Evolutionary conservation across 176 grass and related monocot genomes (phyloP), one percentile per base, ranked within the genome.

Genomic region (Oryza australiensis): DNA sequence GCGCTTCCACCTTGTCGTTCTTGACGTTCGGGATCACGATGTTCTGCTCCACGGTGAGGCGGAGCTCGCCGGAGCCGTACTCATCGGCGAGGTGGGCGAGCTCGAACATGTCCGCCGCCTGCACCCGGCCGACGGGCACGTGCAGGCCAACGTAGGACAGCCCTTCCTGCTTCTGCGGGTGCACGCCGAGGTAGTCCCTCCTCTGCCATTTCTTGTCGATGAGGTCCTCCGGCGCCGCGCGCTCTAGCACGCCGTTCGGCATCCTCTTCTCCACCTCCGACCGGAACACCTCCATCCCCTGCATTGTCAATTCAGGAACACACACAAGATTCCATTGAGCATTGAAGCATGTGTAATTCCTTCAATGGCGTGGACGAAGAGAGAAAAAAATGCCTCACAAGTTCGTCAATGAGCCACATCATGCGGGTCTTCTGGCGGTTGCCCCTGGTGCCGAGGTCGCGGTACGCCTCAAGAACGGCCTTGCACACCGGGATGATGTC

Each of bases 321-420:
- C 57, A 37, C 68, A 35, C 40, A 71, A 55, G 6, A 70, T 8
- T 16, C 38, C 15, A 29, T 23, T 41, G 30, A 79, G 41, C 33
- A 26, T 22, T 34, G 13, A 9, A 23, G 7, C 22, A 60, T 60
- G 2, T n/a, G 5, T 10, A 10, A 26, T 73, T 32, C 23, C 1
- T 4, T 8, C 29, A 0, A 33, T 9, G 55, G 68, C 4, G 8
- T 34, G 5, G 18, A 18, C 11, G 42, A 23, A 5, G 18, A 18
- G 8, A 35, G 11, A 65, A 43, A 3, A 29, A 27, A 3, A 22
- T 7, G 22, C 70, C 92, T 88, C 75, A 98, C 90, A 42, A 98
- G 92, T 64, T 98, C 93, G 33, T 98, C 96, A 62, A 98, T 98
- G 76, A 98, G 89, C 96, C 96, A 98, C 96, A 98, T 95, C 96